Evolutionary conservation across 1,139 yeast genomes (phyloP), one percentile per base, ranked within the genome.

Genomic region (Pneumocystis sp.): DNA sequence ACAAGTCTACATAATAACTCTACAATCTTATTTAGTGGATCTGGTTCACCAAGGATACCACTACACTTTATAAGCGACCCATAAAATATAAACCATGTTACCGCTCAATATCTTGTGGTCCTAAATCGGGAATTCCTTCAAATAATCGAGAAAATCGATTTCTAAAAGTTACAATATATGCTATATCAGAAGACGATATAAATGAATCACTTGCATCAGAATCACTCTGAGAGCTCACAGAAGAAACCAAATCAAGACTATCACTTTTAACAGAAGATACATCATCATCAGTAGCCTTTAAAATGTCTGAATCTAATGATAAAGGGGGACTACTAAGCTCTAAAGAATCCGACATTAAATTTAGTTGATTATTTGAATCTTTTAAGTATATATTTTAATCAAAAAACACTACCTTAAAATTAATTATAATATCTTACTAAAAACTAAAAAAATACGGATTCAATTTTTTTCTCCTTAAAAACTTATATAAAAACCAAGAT

Each of bases 91-190:
- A 50, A 19, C 69, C 67, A 7, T 76, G 66, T 8, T 79, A 79
- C 40, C 70, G 72, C 66, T 77, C 79, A 37, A 78, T 66, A 63
- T 78, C 80, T 67, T 76, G 78, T 15, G 80, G 80, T 1, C 77
- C 76, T 19, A 70, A 35, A 57, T 76, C 70, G 8, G 73, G 71
- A 19, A 75, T 69, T 25, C 75, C 79, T 8, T 68, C 70, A 65
- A 76, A 77, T 19, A 74, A 67, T 6, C 72, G 71, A 34, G 72
- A 66, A 67, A 77, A 78, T 39, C 73, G 71, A 3, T 73, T 70
- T 25, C 73, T 72, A 65, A 77, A 74, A 68, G 74, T 71, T 21
- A 77, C 61, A 42, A 59, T 59, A 59, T 39, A 59, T 25, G 61
- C 61, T 39, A 59, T 31, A 39, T 59, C 40, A 12, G 29, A 31